These are phyloP conservation scores for Penicillium sumatraense DNA, from an alignment of 2,329 filamentous ascomycete genomes.

Conservation along the genomic window DNA sequence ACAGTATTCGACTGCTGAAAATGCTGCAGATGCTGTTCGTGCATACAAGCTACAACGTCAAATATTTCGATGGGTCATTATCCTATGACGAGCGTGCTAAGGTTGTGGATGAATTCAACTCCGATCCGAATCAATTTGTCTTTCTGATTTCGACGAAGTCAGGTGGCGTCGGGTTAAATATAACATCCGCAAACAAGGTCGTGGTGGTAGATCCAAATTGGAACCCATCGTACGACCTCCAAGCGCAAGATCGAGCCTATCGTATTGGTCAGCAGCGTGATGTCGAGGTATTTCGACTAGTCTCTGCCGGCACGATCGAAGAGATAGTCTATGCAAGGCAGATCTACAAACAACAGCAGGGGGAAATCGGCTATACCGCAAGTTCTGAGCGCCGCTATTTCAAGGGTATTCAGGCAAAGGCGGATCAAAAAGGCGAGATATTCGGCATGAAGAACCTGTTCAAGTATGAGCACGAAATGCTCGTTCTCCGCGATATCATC, in stretches of 20 bases:
- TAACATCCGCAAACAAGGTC: slow-evolving; percentile 96
- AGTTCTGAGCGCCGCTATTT: slow-evolving; percentile 94
- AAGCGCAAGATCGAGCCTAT: slow-evolving; percentile 95
- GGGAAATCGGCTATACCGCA: slow-evolving; percentile 94
- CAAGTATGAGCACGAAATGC: slow-evolving; percentile 75
- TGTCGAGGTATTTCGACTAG: slow-evolving; percentile 91
- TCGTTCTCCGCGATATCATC: slow-evolving; percentile 90
- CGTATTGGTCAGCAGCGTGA: slow-evolving; percentile 91
- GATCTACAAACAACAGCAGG: slow-evolving; percentile 98
- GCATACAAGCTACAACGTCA: slow-evolving; percentile 86
- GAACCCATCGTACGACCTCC: slow-evolving; percentile 93
- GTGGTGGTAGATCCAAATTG: slow-evolving; percentile 97
- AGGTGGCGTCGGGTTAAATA: slow-evolving; percentile 92
- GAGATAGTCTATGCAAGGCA: slow-evolving; percentile 97
- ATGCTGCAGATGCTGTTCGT: slow-evolving; percentile 86
- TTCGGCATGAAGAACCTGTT: slow-evolving; percentile 91
- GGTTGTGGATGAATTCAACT: slow-evolving; percentile 88
- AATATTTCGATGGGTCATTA: slow-evolving; percentile 86
- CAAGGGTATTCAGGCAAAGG: slow-evolving; percentile 85
- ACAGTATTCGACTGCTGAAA: slow-evolving; percentile 81
- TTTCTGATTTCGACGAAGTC: slow-evolving; percentile 95
- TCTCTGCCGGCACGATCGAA: slow-evolving; percentile 91
- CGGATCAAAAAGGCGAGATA: slow-evolving; percentile 84
- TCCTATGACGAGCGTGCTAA: slow-evolving; percentile 80
- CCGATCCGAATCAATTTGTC: slow-evolving; percentile 83